Conservation (phyloP, 257 asterid species). For the Capsicum chinense region DNA sequence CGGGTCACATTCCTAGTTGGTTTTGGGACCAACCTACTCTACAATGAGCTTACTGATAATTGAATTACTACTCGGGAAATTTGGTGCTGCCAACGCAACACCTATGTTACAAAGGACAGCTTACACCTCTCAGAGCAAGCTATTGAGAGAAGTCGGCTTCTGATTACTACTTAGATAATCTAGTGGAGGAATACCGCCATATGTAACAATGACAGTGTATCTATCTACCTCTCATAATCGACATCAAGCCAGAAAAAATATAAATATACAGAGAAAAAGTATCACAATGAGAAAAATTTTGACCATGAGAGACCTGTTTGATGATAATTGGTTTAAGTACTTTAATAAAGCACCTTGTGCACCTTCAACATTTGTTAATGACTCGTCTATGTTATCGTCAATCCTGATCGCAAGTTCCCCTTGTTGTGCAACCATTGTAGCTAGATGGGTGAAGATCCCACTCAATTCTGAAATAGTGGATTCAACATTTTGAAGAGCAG, state of each 20-base stretch:
- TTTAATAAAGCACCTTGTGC: slow-evolving; percentile 73
- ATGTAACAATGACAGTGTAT: slow-evolving; percentile 21
- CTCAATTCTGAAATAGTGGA: slow-evolving; percentile 84
- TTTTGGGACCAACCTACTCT: too few relatives aligned
- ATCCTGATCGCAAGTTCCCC: slow-evolving; percentile 91
- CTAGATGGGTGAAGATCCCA: slow-evolving; percentile 84
- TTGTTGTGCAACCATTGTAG: slow-evolving; percentile 91
- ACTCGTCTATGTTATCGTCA: slow-evolving; percentile 85
- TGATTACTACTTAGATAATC: neutral
- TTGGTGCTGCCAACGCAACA: neutral
- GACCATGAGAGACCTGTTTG: slow-evolving; percentile 86
- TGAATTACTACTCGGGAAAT: too few relatives aligned
- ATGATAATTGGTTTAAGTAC: slow-evolving; percentile 67
- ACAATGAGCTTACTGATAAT: too few relatives aligned
- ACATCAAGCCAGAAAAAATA: slow-evolving; percentile 66
- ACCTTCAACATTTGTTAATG: slow-evolving; percentile 78
- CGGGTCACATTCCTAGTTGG: too few relatives aligned
- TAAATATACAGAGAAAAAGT: slow-evolving; percentile 62
- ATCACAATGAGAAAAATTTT: slow-evolving; percentile 72
- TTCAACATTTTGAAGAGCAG: slow-evolving; percentile 87
- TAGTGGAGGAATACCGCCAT: neutral
- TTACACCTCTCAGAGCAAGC: slow-evolving; percentile 10
- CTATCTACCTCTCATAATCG: neutral
- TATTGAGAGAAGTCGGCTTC: neutral
- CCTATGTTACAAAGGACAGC: neutral